These are phyloP conservation scores for Austroboletus novae-zelandiae DNA, from an alignment of 1,284 basidiomycete species.

Conservation along the genomic window DNA sequence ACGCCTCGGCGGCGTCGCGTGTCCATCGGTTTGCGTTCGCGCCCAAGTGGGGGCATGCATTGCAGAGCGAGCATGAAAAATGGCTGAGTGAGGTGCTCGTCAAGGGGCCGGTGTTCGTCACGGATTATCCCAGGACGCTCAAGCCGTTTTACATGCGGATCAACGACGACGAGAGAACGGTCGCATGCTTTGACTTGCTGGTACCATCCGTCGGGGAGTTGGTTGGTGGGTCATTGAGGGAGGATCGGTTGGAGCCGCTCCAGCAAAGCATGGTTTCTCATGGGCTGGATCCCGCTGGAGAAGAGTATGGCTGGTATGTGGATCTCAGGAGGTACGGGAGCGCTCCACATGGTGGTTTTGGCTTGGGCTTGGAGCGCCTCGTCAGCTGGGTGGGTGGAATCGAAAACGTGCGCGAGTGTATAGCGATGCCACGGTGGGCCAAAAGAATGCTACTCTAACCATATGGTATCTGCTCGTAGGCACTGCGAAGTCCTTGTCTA, in stretches of 20 bases:
- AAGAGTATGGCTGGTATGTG: constrained; percentile 81
- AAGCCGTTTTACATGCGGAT: constrained; percentile 98
- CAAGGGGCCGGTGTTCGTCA: constrained; percentile 84
- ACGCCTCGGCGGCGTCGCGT: constrained; percentile 25
- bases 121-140: constrained; percentile 76
- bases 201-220: constrained; percentile 90
- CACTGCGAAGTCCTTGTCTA: neutral
- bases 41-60: constrained; percentile 68
- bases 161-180: constrained; percentile 56
- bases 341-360: constrained; percentile 91
- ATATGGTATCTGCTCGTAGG: neutral
- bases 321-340: constrained; percentile 79
- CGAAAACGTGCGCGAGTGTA: constrained; percentile 85
- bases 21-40: constrained; percentile 48
- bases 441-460: constrained; percentile 67
- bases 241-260: constrained; percentile 71
- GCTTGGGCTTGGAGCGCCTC: constrained; percentile 88
- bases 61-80: constrained; percentile 91
- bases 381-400: constrained; percentile 82
- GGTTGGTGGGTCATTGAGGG: constrained; percentile 87
- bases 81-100: constrained; percentile 76
- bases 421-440: constrained; percentile 87
- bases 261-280: constrained; percentile 48
- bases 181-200: constrained; percentile 93
- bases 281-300: constrained; percentile 43